phyloP scores from a whole-genome alignment of 2,329 filamentous ascomycete genomes.

The Rhexocercosporidium sp. region DNA sequence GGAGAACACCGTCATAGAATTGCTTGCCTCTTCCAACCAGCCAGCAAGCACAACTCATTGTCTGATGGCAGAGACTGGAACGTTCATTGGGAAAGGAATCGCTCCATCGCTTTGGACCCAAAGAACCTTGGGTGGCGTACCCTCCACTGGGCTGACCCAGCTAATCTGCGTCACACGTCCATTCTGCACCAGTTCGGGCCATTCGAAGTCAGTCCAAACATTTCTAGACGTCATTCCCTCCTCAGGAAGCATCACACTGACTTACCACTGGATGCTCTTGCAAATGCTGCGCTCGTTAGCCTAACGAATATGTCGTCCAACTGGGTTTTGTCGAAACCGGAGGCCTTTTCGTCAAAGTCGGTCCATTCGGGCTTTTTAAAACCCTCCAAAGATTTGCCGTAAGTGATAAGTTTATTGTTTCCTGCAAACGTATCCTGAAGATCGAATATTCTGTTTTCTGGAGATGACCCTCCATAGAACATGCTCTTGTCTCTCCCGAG shows the following conservation, averaged over 20 bases:
- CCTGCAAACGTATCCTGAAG: not conserved
- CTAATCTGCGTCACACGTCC: not conserved
- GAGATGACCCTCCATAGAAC: not conserved
- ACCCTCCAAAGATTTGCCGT: too few relatives aligned
- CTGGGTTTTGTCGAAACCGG: too few relatives aligned
- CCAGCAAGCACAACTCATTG: too few relatives aligned
- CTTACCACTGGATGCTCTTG: not conserved
- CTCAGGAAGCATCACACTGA: not conserved
- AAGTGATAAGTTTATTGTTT: not conserved
- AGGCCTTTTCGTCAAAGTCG: too few relatives aligned
- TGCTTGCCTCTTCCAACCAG: too few relatives aligned
- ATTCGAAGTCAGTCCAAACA: conserved; percentile 2
- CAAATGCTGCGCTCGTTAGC: not conserved
- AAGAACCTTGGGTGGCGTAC: not conserved
- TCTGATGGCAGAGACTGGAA: not conserved
- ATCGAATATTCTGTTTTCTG: not conserved
- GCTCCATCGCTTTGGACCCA: not conserved
- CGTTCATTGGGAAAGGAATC: not conserved
- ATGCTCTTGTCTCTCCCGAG: not conserved
- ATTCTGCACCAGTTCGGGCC: not conserved
- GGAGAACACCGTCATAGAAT: too few relatives aligned
- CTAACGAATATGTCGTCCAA: not conserved
- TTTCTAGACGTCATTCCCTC: not conserved
- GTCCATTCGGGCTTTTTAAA: too few relatives aligned
- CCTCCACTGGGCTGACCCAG: not conserved